A percentile compares a stretch with the other conserved stretches of the same genome.
Conservation (phyloP, 768 basidiomycete genomes). For the Hirschioporus abietinus region DNA sequence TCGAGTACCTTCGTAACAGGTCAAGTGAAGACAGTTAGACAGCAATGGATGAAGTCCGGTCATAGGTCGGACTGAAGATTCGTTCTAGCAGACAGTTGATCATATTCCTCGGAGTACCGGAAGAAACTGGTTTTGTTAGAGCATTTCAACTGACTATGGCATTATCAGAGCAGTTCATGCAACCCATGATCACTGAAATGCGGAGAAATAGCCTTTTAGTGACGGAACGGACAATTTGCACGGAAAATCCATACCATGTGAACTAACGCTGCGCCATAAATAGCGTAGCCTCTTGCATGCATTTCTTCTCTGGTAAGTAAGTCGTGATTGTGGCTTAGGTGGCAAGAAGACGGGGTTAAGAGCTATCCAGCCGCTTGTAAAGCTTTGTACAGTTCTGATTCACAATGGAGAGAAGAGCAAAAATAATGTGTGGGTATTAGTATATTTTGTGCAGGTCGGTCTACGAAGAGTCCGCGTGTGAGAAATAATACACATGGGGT, state of each 20-base stretch:
- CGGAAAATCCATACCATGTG: not conserved
- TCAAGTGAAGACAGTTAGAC: not conserved
- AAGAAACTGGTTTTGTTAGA: no score
- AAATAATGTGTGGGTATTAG: not conserved
- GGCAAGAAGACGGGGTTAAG: no score
- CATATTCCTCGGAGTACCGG: no score
- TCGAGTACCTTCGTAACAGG: no score
- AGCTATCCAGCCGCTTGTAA: not conserved
- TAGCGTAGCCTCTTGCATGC: no score
- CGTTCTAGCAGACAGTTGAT: no score
- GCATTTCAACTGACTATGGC: no score
- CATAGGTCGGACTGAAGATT: not conserved
- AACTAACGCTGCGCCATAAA: no score
- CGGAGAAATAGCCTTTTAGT: not conserved
- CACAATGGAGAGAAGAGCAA: not conserved
- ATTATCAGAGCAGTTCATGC: not conserved
- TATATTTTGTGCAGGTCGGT: not conserved
- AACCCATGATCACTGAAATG: not conserved
- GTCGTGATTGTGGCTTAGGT: no score
- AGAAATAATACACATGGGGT: not conserved
- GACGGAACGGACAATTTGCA: not conserved
- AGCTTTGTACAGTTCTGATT: not conserved
- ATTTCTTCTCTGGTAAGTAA: no score
- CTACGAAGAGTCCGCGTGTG: not conserved
- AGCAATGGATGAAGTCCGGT: not conserved